Evolutionary conservation across 345 rosid species (phyloP), one percentile per base, ranked within the genome.

Genomic region (Jatropha curcas): DNA sequence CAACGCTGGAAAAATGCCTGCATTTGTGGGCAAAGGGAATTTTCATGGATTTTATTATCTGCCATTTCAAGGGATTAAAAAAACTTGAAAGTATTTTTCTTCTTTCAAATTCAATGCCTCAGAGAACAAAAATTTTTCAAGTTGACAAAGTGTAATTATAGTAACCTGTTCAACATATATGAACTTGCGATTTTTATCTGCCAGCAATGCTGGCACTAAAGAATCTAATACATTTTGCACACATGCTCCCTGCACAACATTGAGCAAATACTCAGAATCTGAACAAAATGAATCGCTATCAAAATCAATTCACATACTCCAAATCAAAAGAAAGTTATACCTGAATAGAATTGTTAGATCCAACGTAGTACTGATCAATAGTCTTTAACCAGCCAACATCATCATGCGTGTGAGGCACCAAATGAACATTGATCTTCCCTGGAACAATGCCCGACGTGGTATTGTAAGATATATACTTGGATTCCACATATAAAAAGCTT

Each of bases 381-480:
- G 89, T 86, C 71, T 86, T 86, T 75, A 86, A 79, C 89, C 89
- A 86, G 19, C 89, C 89, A 68, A 84, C 89, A 79, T 86, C 89
- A 25, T 86, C 89, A 34, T 86, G 89, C 2, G 85, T 11, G 65
- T 86, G 89, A 65, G 89, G 67, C 76, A 86, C 89, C 83, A 86
- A 80, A 76, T 86, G 89, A 66, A 86, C 90, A 59, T 84, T 86
- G 71, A 86, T 71, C 83, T 82, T 86, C 79, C 86, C 85, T 0
- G 85, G 82, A 25, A 77, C 84, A 25, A 81, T 57, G 39, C 71
- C 33, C 12, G 87, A 73, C 9, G 81, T 70, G 10, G 90, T 86
- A 50, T 86, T 73, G 61, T 84, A 86, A 28, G 37, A 80, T 25
- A 82, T 86, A 60, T 72, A 79, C 80, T 82, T 82, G 2, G 86